Percentiles rank a stretch among this genome's conserved stretches.
Evolutionary conservation across 768 basidiomycete species (phyloP).

Genomic region (Russula vinacea): DNA sequence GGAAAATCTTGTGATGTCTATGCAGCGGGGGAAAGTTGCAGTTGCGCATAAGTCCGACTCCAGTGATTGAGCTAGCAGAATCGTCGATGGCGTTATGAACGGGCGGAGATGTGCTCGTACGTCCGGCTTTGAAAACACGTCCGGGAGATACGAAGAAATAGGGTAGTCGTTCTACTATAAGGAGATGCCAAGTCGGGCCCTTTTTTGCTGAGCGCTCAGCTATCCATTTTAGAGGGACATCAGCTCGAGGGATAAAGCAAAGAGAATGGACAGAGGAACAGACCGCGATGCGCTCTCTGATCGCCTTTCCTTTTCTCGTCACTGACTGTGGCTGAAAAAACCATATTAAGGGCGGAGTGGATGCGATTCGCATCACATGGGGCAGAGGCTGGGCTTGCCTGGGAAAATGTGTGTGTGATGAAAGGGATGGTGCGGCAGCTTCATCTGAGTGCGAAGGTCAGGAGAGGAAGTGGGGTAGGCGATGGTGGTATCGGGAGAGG

Average conservation of each 20-base stretch:
- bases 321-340: constrained; percentile 82
- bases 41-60: constrained; percentile 89
- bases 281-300: constrained; percentile 40
- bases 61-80: constrained; percentile 92
- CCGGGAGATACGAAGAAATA: constrained; percentile 75
- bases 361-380: constrained; percentile 84
- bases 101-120: constrained; percentile 71
- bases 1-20: constrained; percentile 90
- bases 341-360: constrained; percentile 76
- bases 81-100: constrained; percentile 61
- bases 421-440: no score
- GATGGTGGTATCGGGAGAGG: no score
- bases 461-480: no score
- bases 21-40: constrained; percentile 82
- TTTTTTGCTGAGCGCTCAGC: constrained; percentile 60
- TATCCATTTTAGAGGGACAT: constrained; percentile 29
- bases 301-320: constrained; percentile 74
- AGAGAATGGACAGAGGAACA: no score
- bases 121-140: constrained; percentile 55
- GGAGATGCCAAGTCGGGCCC: constrained; percentile 65
- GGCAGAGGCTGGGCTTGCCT: constrained; percentile 91
- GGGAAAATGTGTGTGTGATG: constrained; percentile 78
- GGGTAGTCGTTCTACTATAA: constrained; percentile 84
- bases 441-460: no score
- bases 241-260: constrained; percentile 6